These are phyloP conservation scores for Acorus gramineus DNA, from an alignment of 106 monocot genomes.

Conservation along the genomic window DNA sequence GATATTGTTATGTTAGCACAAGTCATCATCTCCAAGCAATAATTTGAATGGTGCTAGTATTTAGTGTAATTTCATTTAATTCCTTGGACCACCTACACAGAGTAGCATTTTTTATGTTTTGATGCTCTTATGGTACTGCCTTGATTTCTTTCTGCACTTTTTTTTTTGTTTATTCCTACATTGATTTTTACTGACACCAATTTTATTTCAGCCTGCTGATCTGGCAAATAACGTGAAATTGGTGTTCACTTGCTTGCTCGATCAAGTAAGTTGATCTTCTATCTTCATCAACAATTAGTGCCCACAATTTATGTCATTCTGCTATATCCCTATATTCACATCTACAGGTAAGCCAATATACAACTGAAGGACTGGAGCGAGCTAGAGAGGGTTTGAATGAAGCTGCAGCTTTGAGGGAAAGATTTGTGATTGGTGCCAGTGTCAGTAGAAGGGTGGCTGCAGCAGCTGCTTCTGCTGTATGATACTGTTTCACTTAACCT, in stretches of 20 bases:
- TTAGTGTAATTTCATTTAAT: no score
- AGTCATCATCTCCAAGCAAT: no score
- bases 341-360: slow-evolving; percentile 79
- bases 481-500: slow-evolving; percentile 5
- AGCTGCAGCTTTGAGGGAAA: slow-evolving; percentile 81
- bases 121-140: no score
- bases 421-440: slow-evolving; percentile 81
- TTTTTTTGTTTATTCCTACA: background rate
- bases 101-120: no score
- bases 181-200: background rate
- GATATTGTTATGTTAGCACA: no score
- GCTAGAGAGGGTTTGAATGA: slow-evolving; percentile 94
- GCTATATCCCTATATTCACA: no score
- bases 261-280: slow-evolving; percentile 66
- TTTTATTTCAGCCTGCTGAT: slow-evolving; percentile 47
- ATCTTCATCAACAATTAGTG: no score
- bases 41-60: no score
- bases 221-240: slow-evolving; percentile 76
- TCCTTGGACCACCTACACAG: no score
- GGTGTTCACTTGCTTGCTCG: slow-evolving; percentile 88
- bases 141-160: background rate
- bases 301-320: no score
- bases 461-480: slow-evolving; percentile 93
- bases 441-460: slow-evolving; percentile 95
- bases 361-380: slow-evolving; percentile 89